Conservation (phyloP, 495 filamentous ascomycete species). For the Pseudomonodictys pantanalensis region DNA sequence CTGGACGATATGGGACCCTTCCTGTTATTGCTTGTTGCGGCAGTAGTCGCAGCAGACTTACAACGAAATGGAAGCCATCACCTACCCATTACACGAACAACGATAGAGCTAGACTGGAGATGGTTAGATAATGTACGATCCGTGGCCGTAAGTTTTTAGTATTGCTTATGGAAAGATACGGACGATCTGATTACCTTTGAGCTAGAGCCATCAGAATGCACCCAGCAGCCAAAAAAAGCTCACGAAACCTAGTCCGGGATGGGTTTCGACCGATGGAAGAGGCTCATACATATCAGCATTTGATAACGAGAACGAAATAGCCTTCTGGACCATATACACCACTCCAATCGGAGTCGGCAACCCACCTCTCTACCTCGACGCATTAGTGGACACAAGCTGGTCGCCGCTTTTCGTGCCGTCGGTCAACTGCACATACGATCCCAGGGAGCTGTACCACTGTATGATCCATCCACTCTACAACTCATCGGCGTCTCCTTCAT, state of each 20-base stretch:
- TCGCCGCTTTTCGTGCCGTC: neutral
- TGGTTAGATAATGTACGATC: neutral
- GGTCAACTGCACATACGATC: constrained; percentile 1
- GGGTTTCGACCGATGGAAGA: neutral
- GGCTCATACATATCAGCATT: neutral
- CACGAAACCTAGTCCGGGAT: neutral
- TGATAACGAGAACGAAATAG: neutral
- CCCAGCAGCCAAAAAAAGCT: neutral
- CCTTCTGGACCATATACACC: neutral
- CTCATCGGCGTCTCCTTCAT: neutral
- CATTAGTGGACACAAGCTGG: constrained; percentile 2
- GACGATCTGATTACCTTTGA: neutral
- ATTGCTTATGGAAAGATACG: neutral
- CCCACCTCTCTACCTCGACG: neutral
- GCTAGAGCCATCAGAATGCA: neutral
- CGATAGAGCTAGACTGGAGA: neutral
- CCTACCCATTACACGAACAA: neutral
- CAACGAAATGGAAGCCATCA: too few relatives aligned
- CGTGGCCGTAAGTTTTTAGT: neutral
- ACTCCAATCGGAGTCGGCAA: neutral
- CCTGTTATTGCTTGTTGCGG: too few relatives aligned
- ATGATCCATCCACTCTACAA: neutral
- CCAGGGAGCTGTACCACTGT: neutral
- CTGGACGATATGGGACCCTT: too few relatives aligned
- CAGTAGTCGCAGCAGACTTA: too few relatives aligned